phyloP scores from a whole-genome alignment of 805 yeast genomes.

The Saturnispora gosingensis region DNA sequence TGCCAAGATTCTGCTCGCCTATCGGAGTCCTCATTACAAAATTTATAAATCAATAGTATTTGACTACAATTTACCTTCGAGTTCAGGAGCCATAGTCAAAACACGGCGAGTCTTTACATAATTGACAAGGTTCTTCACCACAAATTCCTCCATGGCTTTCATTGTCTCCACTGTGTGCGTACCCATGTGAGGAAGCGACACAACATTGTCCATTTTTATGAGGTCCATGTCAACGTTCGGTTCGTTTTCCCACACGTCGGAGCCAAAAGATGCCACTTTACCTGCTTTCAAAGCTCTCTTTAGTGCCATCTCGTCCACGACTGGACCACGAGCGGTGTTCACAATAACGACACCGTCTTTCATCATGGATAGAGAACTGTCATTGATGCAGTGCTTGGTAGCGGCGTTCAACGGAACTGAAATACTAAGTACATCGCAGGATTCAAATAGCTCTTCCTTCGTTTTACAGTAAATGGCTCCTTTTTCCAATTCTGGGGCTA shows the following conservation, averaged over 20 bases:
- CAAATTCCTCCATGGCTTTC: constrained; percentile 70
- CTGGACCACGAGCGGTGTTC: constrained; percentile 86
- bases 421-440: constrained; percentile 63
- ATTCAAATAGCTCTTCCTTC: constrained; percentile 54
- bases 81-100: constrained; percentile 73
- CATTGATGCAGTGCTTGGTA: constrained; percentile 63
- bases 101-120: constrained; percentile 61
- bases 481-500: constrained; percentile 52
- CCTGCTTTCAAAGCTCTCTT: constrained; percentile 50
- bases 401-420: constrained; percentile 67
- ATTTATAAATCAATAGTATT: background rate
- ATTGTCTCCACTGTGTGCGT: constrained; percentile 71
- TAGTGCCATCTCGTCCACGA: constrained; percentile 58
- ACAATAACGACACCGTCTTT: constrained; percentile 71
- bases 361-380: constrained; percentile 52
- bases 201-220: constrained; percentile 53
- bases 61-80: constrained; percentile 18
- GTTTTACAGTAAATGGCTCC: constrained; percentile 58
- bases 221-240: constrained; percentile 63
- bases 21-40: background rate
- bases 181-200: constrained; percentile 84
- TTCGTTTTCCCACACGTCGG: constrained; percentile 71
- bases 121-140: constrained; percentile 56
- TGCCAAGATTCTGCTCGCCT: background rate
- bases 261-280: constrained; percentile 56